These are phyloP conservation scores for Xylaria sp. DNA, from an alignment of 495 filamentous ascomycete species.

Conservation along the genomic window DNA sequence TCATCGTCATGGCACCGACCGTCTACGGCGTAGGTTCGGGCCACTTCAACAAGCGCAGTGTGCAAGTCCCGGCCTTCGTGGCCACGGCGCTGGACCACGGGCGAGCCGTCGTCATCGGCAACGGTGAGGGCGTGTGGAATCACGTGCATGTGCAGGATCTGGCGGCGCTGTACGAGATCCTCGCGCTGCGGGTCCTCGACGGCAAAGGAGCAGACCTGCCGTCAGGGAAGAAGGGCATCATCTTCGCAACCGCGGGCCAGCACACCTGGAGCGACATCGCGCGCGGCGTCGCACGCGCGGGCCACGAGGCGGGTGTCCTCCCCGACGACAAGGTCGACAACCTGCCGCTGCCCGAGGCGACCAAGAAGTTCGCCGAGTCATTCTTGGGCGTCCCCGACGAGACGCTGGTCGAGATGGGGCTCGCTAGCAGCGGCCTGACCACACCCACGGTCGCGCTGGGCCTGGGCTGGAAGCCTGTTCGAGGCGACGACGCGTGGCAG, in stretches of 20 bases:
- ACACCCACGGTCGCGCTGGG: conserved; percentile 38
- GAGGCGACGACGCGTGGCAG: conserved; percentile 40
- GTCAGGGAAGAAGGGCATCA: conserved; percentile 51
- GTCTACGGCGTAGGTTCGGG: conserved; percentile 58
- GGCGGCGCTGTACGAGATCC: conserved; percentile 46
- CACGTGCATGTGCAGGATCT: conserved; percentile 58
- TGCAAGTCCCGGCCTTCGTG: conserved; percentile 48
- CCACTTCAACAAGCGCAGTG: conserved; percentile 47
- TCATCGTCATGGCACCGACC: conserved; percentile 56
- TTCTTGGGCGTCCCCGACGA: conserved; percentile 22
- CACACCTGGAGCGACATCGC: conserved; percentile 49
- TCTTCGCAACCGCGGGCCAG: conserved; percentile 52
- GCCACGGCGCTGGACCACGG: conserved; percentile 40
- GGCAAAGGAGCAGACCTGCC: conserved; percentile 44
- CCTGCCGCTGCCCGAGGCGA: conserved; percentile 46
- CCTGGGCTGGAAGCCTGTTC: conserved; percentile 52
- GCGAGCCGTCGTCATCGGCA: conserved; percentile 42
- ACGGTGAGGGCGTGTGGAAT: conserved; percentile 54
- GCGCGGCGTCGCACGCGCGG: conserved; percentile 46
- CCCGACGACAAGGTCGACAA: conserved; percentile 39
- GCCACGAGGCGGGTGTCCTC: conserved; percentile 41
- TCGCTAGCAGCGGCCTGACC: conserved; percentile 42
- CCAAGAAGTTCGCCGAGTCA: conserved; percentile 38
- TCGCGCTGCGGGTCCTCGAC: conserved; percentile 41
- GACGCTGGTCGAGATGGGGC: conserved; percentile 44